Percentiles rank a stretch among this genome's conserved stretches.
Conservation (phyloP, 345 rosid species). For the Salix dunnii region DNA sequence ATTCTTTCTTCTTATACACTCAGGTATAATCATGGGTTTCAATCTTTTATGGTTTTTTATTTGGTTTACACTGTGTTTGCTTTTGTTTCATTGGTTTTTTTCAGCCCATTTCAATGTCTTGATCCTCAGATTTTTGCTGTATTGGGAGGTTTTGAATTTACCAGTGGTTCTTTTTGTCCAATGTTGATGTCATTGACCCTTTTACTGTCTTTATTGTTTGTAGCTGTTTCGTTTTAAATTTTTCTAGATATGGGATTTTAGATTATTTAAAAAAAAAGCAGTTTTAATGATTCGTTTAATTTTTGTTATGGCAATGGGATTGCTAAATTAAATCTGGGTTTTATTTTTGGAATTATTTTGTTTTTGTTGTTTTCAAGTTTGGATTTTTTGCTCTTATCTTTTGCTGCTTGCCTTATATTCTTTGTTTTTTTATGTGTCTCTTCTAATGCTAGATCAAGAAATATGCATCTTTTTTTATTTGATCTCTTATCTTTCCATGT, state of each 20-base stretch:
- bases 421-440: constrained; percentile 2
- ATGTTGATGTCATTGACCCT: background rate
- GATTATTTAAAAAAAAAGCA: constrained; percentile 3
- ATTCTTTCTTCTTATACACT: constrained; percentile 10
- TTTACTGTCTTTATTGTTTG: too few species aligned
- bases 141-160: background rate
- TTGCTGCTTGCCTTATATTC: background rate
- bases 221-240: background rate
- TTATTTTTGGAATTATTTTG: constrained; percentile 12
- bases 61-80: background rate
- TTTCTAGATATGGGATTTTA: background rate
- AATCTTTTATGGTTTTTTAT: background rate
- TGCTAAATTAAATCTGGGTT: constrained; percentile 17
- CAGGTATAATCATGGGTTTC: constrained; percentile 33
- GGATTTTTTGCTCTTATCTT: background rate
- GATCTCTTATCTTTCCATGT: constrained; percentile 35
- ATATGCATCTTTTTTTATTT: constrained; percentile 21
- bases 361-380: constrained; percentile 4
- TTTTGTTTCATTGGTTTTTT: constrained; percentile 1
- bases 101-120: constrained; percentile 8
- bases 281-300: background rate
- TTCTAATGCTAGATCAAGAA: constrained; percentile 28
- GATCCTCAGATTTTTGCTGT: constrained; percentile 9
- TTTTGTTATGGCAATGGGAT: background rate
- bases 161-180: background rate